Percentiles rank a stretch among this genome's conserved stretches.
phyloP scores from a whole-genome alignment of 208 protist species.

The Herpetomonas muscarum region DNA sequence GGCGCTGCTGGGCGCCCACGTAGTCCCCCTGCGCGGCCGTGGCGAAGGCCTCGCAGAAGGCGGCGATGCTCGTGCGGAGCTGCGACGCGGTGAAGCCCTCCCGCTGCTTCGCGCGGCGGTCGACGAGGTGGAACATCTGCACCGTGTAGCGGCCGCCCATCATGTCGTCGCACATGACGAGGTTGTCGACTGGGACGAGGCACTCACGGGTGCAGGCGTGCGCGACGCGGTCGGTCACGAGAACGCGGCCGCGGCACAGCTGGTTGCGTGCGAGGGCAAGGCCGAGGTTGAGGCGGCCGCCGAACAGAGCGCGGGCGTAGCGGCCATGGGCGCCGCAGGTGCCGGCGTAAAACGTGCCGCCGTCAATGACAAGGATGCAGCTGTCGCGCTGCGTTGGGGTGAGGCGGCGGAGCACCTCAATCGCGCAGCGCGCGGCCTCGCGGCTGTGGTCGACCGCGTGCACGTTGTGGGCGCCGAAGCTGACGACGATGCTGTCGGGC shows the following conservation, averaged over 20 bases:
- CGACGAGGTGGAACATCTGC: conserved; percentile 15
- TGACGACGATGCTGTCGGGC: conserved; percentile 37
- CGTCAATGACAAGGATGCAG: conserved; percentile 45
- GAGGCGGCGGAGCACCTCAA: conserved; percentile 39
- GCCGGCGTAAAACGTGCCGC: conserved; percentile 48
- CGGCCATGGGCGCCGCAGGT: conserved; percentile 52
- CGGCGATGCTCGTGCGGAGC: too few species aligned
- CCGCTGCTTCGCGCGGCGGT: neutral
- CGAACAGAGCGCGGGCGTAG: conserved; percentile 32
- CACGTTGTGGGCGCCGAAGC: conserved; percentile 39
- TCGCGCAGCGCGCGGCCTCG: too few species aligned
- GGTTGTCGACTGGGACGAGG: conserved; percentile 21
- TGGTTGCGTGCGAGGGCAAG: conserved; percentile 24
- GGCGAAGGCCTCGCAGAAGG: conserved; percentile 12
- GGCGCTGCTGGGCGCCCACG: neutral
- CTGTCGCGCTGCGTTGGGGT: conserved; percentile 14
- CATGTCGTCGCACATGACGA: conserved; percentile 16
- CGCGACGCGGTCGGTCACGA: conserved; percentile 21
- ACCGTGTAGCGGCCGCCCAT: conserved; percentile 15
- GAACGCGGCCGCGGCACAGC: conserved; percentile 15
- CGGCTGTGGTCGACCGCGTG: conserved; percentile 27
- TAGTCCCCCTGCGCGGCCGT: conserved; percentile 8
- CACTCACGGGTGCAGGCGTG: neutral
- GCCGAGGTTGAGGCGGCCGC: conserved; percentile 31
- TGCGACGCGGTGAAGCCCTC: too few species aligned